phyloP scores from a whole-genome alignment of 345 rosid genomes.

The Salix arbutifolia region DNA sequence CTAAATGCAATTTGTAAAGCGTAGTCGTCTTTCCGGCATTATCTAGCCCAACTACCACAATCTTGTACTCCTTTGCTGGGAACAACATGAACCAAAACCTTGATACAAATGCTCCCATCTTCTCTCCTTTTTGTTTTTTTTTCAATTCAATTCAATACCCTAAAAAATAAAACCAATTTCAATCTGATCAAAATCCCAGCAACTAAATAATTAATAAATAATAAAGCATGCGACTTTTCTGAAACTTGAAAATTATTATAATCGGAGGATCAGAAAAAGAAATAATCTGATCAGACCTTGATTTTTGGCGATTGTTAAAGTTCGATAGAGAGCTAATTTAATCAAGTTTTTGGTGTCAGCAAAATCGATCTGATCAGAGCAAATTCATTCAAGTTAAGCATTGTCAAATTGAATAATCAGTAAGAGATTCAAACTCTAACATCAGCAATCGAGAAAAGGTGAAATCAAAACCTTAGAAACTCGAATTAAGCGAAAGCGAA shows the following conservation, averaged over 20 bases:
- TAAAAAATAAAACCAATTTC: not conserved
- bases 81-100: conserved; percentile 95
- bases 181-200: not conserved
- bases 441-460: not conserved
- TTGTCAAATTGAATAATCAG: no score
- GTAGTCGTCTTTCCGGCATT: conserved; percentile 97
- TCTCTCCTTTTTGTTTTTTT: not conserved
- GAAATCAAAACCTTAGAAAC: not conserved
- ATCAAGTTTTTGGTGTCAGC: not conserved
- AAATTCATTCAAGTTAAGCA: not conserved
- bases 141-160: not conserved
- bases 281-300: not conserved
- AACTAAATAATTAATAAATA: not conserved
- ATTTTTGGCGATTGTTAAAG: not conserved
- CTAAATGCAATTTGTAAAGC: conserved; percentile 87
- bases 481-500: not conserved
- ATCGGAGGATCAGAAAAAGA: no score
- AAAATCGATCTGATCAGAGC: not conserved
- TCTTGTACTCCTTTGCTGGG: conserved; percentile 96
- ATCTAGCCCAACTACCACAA: conserved; percentile 93
- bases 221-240: no score
- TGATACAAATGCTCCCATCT: conserved; percentile 82
- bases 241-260: no score
- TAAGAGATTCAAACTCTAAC: not conserved
- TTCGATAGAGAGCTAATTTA: not conserved